These are phyloP conservation scores for Ampelomyces quisqualis DNA, from an alignment of 2,329 filamentous ascomycete species.

Conservation along the genomic window DNA sequence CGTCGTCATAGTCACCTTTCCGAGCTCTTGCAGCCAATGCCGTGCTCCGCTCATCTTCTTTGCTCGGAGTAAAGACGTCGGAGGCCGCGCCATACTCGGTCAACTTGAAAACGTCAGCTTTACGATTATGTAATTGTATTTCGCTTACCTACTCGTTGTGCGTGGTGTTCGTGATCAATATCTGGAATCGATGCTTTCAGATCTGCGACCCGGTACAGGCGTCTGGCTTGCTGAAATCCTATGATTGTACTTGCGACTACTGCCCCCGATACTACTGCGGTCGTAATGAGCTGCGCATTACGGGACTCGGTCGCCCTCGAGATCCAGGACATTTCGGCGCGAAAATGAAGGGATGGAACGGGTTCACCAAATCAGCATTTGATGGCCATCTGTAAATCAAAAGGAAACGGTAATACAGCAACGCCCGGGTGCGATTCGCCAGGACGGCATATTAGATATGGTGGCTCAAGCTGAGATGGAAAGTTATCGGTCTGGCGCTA, in stretches of 20 bases:
- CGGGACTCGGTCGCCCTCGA: slow-evolving; percentile 49
- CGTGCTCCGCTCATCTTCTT: slow-evolving; percentile 60
- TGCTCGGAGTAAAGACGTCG: slow-evolving; percentile 41
- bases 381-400: slow-evolving; percentile 8
- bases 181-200: slow-evolving; percentile 63
- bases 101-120: slow-evolving; percentile 55
- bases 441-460: too few relatives aligned
- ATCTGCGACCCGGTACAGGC: slow-evolving; percentile 57
- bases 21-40: slow-evolving; percentile 61
- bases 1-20: slow-evolving; percentile 65
- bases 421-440: too few relatives aligned
- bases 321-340: slow-evolving; percentile 49
- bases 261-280: slow-evolving; percentile 60
- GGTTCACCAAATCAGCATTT: slow-evolving; percentile 3
- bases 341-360: slow-evolving; percentile 2
- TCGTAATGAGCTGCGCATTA: slow-evolving; percentile 65
- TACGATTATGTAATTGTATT: background rate
- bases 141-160: slow-evolving; percentile 50
- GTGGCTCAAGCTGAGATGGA: slow-evolving; percentile 12
- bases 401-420: too few relatives aligned
- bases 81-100: slow-evolving; percentile 62
- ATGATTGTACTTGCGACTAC: slow-evolving; percentile 56
- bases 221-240: slow-evolving; percentile 57
- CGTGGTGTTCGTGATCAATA: slow-evolving; percentile 53
- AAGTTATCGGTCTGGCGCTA: slow-evolving; percentile 16